Conservation (phyloP, 371 early-diverging fungal species). For the Rhizopus microsporus region DNA sequence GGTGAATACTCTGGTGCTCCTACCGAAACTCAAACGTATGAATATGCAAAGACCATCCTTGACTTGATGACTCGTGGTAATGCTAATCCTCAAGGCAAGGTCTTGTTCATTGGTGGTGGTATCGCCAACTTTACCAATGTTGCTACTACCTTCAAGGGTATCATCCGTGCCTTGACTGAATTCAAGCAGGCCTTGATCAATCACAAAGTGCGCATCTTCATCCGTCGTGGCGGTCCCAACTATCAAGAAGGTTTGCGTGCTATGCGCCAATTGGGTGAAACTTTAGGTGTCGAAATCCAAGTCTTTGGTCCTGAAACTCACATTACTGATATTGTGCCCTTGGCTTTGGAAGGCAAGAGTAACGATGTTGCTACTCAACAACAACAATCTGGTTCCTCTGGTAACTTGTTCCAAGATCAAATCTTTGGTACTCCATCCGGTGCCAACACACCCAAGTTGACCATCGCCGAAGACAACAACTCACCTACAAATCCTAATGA, state of each 20-base stretch:
- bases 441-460: slow-evolving; percentile 37
- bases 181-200: slow-evolving; percentile 84
- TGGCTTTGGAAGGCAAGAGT: slow-evolving; percentile 75
- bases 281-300: slow-evolving; percentile 89
- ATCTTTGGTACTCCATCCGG: slow-evolving; percentile 51
- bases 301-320: slow-evolving; percentile 98
- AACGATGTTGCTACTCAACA: slow-evolving; percentile 29
- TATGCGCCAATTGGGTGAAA: slow-evolving; percentile 92
- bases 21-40: slow-evolving; percentile 96
- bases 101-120: slow-evolving; percentile 97
- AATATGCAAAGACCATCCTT: slow-evolving; percentile 96
- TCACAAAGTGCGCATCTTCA: slow-evolving; percentile 91
- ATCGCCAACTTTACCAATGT: slow-evolving; percentile 99
- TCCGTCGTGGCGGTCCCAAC: slow-evolving; percentile 98
- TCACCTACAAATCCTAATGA: slow-evolving; percentile 48
- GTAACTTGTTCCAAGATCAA: slow-evolving; percentile 67
- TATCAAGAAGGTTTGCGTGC: slow-evolving; percentile 97
- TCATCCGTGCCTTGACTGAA: slow-evolving; percentile 92
- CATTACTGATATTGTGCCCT: slow-evolving; percentile 96
- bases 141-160: slow-evolving; percentile 98
- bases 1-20: slow-evolving; percentile 99
- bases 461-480: slow-evolving; percentile 38
- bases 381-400: slow-evolving; percentile 51
- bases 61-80: slow-evolving; percentile 95
- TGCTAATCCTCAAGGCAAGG: slow-evolving; percentile 86